Base-by-base conservation (phyloP, 2,329 filamentous ascomycete genomes). In the Rosellinia necatrix region DNA sequence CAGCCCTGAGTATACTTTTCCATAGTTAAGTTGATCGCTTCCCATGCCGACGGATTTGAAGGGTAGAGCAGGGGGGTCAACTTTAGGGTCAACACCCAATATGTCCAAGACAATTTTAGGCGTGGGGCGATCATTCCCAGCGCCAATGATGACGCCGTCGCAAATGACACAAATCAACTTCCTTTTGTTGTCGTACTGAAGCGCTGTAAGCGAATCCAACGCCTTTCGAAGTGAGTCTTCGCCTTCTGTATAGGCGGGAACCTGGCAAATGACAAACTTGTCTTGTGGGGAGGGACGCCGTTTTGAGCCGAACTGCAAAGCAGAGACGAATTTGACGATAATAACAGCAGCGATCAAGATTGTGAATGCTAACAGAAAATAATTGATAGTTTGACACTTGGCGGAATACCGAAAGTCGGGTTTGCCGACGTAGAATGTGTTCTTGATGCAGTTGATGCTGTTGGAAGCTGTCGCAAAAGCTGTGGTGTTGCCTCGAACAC, bases 41-140 rank as follows among this genome's bases (percentile, higher is more conserved):
- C 92, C 91, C 46, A 87, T 81, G 48, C 94, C 94, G 55, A 99
- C 87, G 3, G 92, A 96, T 75, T 92, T 93, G 84, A 97, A 97
- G 0, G 92, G 90, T 27, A 99, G 80, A 1, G 94, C 92, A 19
- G 92, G 92, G 59, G 94, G 94, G 68, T 99, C 94, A 58, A 97
- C 87, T 76, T 96, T 97, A 41, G 93, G 93, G 67, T 97, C 93
- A 52, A 99, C 94, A 29, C 94, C 94, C 10, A 99, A 87, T 67
- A 99, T 96, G 70, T 99, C 94, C 22, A 99, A 82, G 21, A 99
- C 92, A 67, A 99, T 97, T 78, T 96, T 97, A 21, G 94, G 94
- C 1, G 94, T 99, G 7, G 94, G 93, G 52, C 93, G 86, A 74
- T 99, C 94, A 71, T 99, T 99, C 65, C 94, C 94, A 66, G 89